phyloP scores from a whole-genome alignment of 2,329 filamentous ascomycete genomes.

The Neopestalotiopsis sp. region DNA sequence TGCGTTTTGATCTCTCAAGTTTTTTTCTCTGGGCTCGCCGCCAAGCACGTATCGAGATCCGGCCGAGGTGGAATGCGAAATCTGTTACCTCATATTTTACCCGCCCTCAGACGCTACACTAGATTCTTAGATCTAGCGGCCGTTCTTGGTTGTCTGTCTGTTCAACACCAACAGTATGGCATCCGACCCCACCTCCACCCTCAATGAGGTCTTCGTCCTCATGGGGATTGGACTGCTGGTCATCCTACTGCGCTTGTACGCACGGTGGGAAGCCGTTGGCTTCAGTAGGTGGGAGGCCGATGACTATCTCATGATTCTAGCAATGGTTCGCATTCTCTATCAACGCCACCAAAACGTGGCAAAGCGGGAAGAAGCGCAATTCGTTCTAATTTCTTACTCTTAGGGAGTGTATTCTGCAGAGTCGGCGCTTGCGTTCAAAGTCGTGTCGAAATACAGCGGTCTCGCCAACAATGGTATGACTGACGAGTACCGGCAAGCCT shows the following conservation, averaged over 20 bases:
- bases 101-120: neutral
- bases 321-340: neutral
- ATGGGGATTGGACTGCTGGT: neutral
- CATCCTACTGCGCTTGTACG: neutral
- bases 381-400: neutral
- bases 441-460: conserved; percentile 34
- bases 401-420: conserved; percentile 31
- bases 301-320: conserved; percentile 11
- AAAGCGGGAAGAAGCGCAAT: no score
- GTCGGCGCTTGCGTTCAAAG: conserved; percentile 36
- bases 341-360: neutral
- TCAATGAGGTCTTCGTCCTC: conserved; percentile 11
- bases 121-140: neutral
- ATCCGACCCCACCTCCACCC: neutral
- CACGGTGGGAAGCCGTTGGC: conserved; percentile 7
- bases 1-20: neutral
- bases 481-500: conserved; percentile 31
- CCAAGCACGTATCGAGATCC: neutral
- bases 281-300: neutral
- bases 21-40: neutral
- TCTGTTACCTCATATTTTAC: neutral
- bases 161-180: neutral
- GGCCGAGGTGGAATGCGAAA: neutral
- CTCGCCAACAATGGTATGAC: conserved; percentile 42
- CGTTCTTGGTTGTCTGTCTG: neutral